These are phyloP conservation scores for Alloteropsis semialata DNA, from an alignment of 176 grass and related monocot species.

Conservation along the genomic window DNA sequence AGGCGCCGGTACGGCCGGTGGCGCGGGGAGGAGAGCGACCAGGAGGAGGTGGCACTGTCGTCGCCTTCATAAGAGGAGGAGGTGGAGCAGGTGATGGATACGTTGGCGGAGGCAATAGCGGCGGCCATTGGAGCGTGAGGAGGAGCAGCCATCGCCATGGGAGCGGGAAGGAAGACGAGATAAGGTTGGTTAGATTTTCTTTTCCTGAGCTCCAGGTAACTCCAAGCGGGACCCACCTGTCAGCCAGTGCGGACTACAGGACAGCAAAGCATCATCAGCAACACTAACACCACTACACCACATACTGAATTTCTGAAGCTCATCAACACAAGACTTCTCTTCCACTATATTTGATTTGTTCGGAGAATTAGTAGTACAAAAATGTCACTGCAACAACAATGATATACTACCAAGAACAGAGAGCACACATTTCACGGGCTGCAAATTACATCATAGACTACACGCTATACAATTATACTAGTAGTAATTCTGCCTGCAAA, in stretches of 20 bases:
- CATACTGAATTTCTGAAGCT: background rate
- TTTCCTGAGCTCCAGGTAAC: background rate
- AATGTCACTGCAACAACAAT: background rate
- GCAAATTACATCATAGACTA: background rate
- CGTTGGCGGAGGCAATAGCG: background rate
- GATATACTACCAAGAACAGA: background rate
- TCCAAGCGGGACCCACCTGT: background rate
- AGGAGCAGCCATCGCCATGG: slow-evolving; percentile 32
- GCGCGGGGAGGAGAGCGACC: slow-evolving; percentile 26
- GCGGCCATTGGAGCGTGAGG: too few species aligned
- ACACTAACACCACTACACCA: too few species aligned
- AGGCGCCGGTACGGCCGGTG: slow-evolving; percentile 51
- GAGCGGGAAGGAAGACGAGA: slow-evolving; percentile 34
- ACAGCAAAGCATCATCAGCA: background rate
- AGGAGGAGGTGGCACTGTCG: background rate
- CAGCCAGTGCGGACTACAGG: too few species aligned
- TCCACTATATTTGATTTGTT: slow-evolving; percentile 12
- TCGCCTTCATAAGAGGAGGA: background rate
- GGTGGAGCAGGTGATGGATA: slow-evolving; percentile 10
- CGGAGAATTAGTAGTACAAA: background rate
- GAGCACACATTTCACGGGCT: background rate
- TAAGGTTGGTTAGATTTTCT: slow-evolving; percentile 9
- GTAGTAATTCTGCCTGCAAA: background rate
- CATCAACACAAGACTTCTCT: background rate
- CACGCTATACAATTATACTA: slow-evolving; percentile 26